Base-by-base conservation (phyloP, 2,329 filamentous ascomycete species). In the Alternaria atra region DNA sequence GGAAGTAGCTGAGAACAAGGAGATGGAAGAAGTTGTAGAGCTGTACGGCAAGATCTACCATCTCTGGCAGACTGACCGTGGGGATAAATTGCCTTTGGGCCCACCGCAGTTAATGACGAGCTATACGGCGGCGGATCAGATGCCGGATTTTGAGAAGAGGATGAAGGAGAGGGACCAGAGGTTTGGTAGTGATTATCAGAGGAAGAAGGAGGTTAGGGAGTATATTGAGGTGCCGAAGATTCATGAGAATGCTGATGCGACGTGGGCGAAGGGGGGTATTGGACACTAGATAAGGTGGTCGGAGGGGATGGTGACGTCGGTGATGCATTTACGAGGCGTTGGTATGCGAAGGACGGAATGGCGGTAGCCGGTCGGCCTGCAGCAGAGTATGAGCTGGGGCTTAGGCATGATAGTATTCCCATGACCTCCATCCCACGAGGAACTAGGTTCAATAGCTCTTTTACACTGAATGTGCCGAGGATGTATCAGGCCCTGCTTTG, bases 41-140 rank as follows among this genome's bases (percentile, higher is more conserved):
- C 76, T 95, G 3, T 96, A 96, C 72, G 93, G 93, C 9, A 97
- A 97, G 75, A 87, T 90, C 1, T 95, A 90, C 77, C 92, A 97
- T 75, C 83, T 95, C 42, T 97, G 93, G 93, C 91, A 96, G 84
- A 87, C 90, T 15, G 92, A 96, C 79, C 82, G 86, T 6, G 91
- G 91, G 0, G 87, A 94, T 71, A 77, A 80, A 52, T 69, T 90
- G 55, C 89, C 89, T 1, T 72, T 90, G 65, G 88, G 89, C 0
- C 74, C 79, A 63, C 88, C 89, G 56, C 79, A 89, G 77, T 77
- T 91, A 66, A 90, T 91, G 86, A 87, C 84, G 63, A 90, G 88
- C 70, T 89, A 83, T 63, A 87, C 85, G 25, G 75, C 73, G 9
- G 77, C 79, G 50, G 79, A 80, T 13, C 84, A 87, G 76, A 81